Evolutionary conservation across 2,329 filamentous ascomycete species (phyloP).

Genomic region (Metarhizium album): DNA sequence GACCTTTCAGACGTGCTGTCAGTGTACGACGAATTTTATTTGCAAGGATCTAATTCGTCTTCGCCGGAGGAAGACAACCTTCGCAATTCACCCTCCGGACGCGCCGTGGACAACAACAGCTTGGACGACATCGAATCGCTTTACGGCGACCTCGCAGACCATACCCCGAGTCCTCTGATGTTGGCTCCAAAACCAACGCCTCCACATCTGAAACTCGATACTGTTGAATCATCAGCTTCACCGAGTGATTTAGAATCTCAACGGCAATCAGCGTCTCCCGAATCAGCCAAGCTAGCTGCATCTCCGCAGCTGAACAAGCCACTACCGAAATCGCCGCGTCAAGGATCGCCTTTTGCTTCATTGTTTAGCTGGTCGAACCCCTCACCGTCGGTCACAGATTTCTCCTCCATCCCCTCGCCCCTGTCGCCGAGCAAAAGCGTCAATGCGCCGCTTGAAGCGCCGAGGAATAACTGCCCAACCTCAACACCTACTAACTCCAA

Average conservation of each 20-base stretch:
- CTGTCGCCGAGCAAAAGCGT: constrained; percentile 31
- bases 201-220: constrained; percentile 41
- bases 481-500: constrained; percentile 22
- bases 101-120: constrained; percentile 16
- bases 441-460: constrained; percentile 20
- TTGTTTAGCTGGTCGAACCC: constrained; percentile 43
- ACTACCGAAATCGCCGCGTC: constrained; percentile 42
- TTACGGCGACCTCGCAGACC: constrained; percentile 27
- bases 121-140: constrained; percentile 15
- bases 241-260: constrained; percentile 16
- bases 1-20: constrained; percentile 30
- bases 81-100: constrained; percentile 16
- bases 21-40: constrained; percentile 32
- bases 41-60: constrained; percentile 21
- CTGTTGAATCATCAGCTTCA: constrained; percentile 23
- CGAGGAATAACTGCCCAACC: constrained; percentile 1
- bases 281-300: constrained; percentile 15
- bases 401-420: constrained; percentile 44
- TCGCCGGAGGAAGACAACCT: constrained; percentile 12
- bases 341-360: constrained; percentile 35
- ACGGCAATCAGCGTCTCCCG: constrained; percentile 16
- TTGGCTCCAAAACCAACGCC: constrained; percentile 38
- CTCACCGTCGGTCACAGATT: constrained; percentile 37
- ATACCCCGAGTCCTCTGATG: constrained; percentile 34
- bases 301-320: constrained; percentile 40